phyloP scores from a whole-genome alignment of 805 yeast genomes.

The Candida broadrunensis region DNA sequence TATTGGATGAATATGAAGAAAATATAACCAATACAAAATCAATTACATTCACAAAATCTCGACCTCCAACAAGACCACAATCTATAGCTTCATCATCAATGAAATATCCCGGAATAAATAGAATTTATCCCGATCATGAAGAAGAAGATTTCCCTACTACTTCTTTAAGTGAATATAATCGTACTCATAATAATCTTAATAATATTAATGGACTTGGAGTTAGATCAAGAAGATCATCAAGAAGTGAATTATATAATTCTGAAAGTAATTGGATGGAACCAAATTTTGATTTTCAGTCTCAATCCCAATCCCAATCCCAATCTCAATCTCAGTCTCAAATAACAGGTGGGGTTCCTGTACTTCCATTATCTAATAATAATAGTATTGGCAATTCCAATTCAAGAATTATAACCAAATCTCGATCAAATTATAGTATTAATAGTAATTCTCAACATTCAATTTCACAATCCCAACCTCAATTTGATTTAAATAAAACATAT shows the following conservation, averaged over 20 bases:
- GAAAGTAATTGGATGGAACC: conserved; percentile 58
- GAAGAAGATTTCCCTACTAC: conserved; percentile 31
- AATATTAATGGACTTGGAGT: neutral
- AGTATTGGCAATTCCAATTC: neutral
- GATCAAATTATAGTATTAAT: conserved; percentile 22
- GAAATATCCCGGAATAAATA: neutral
- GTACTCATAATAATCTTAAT: conserved; percentile 19
- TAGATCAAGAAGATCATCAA: conserved; percentile 35
- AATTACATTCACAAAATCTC: conserved; percentile 18
- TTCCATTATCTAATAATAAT: neutral
- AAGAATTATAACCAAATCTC: conserved; percentile 13
- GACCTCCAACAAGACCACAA: conserved; percentile 23
- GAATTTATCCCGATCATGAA: neutral
- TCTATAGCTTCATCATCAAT: conserved; percentile 2
- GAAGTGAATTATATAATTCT: conserved; percentile 39
- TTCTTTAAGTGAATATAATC: conserved; percentile 34
- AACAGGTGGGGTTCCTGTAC: too few species aligned
- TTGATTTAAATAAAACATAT: conserved; percentile 28
- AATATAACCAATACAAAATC: conserved; percentile 30
- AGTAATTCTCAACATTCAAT: conserved; percentile 6
- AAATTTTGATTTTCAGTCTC: conserved; percentile 1
- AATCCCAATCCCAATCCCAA: neutral
- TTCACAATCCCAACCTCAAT: neutral
- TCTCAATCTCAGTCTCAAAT: too few species aligned
- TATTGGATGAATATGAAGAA: conserved; percentile 44